These are phyloP conservation scores for Ambrosia artemisiifolia DNA, from an alignment of 129 eudicot genomes.

Conservation along the genomic window DNA sequence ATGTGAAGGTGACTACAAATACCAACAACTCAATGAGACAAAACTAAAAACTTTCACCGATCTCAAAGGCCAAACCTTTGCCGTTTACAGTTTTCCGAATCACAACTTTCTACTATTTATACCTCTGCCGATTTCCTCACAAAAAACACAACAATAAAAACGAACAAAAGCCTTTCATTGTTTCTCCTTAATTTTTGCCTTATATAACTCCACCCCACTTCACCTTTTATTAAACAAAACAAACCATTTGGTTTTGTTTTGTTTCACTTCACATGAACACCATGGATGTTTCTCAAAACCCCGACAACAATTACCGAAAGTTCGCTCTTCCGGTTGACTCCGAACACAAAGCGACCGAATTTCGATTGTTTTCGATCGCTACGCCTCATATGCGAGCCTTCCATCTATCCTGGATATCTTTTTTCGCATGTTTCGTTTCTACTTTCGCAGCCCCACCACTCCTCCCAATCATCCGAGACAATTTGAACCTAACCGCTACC, in stretches of 20 bases:
- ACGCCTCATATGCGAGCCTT: constrained; percentile 82
- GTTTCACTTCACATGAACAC: not conserved
- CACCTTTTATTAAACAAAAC: not conserved
- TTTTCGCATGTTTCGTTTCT: constrained; percentile 72
- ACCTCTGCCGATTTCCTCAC: constrained; percentile 29
- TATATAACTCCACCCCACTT: constrained; percentile 13
- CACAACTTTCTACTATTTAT: constrained; percentile 21
- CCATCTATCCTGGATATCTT: constrained; percentile 76
- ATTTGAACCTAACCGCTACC: constrained; percentile 59
- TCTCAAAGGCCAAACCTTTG: constrained; percentile 34
- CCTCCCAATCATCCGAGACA: constrained; percentile 72
- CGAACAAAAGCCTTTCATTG: not conserved
- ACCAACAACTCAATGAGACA: constrained; percentile 6
- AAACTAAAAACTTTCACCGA: constrained; percentile 22
- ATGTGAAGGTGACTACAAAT: constrained; percentile 21
- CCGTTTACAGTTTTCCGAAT: constrained; percentile 35
- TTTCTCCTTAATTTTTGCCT: constrained; percentile 18
- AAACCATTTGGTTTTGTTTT: not conserved
- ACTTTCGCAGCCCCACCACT: constrained; percentile 83
- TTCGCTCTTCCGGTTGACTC: constrained; percentile 82
- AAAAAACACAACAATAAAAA: constrained; percentile 5
- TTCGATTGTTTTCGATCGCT: constrained; percentile 48
- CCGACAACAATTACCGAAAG: constrained; percentile 18
- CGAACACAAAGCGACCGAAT: constrained; percentile 77
- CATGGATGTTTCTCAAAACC: constrained; percentile 21